These are phyloP conservation scores for Xylaria sp. DNA, from an alignment of 2,329 filamentous ascomycete species.

Conservation along the genomic window DNA sequence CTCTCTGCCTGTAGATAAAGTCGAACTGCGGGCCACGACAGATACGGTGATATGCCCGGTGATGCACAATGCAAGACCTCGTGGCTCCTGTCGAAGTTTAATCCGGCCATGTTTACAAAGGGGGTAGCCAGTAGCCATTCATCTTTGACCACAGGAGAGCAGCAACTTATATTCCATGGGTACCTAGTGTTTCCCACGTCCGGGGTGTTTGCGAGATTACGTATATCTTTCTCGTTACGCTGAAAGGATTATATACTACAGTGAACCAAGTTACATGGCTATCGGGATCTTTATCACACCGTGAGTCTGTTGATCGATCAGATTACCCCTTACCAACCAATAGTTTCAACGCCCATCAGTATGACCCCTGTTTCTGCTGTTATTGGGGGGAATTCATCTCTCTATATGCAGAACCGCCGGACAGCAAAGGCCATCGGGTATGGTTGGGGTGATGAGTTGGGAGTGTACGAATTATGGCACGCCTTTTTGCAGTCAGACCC, in stretches of 20 bases:
- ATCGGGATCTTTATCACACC: constrained; percentile 8
- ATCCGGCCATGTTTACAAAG: neutral
- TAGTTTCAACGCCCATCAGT: constrained; percentile 13
- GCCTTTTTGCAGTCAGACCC: neutral
- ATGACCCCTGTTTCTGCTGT: constrained; percentile 4
- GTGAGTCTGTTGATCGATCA: constrained; percentile 14
- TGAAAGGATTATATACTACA: neutral
- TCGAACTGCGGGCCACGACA: constrained; percentile 20
- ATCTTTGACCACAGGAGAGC: neutral
- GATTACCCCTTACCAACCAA: constrained; percentile 18
- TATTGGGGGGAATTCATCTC: constrained; percentile 26
- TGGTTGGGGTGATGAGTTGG: constrained; percentile 16
- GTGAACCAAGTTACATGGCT: neutral
- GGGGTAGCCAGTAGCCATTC: neutral
- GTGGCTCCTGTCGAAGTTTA: constrained; percentile 5
- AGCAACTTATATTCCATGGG: constrained; percentile 2
- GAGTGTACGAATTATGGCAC: constrained; percentile 17
- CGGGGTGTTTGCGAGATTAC: constrained; percentile 7
- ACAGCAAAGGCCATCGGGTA: constrained; percentile 23
- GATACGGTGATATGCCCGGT: constrained; percentile 13
- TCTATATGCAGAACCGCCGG: constrained; percentile 29
- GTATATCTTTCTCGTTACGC: neutral
- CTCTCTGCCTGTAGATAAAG: constrained; percentile 3
- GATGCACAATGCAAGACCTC: constrained; percentile 5
- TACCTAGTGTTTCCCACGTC: neutral